Percentiles rank a stretch among this genome's conserved stretches.
Conservation (phyloP, 192 early-diverging fungal species). For the Coemansia sp. region DNA sequence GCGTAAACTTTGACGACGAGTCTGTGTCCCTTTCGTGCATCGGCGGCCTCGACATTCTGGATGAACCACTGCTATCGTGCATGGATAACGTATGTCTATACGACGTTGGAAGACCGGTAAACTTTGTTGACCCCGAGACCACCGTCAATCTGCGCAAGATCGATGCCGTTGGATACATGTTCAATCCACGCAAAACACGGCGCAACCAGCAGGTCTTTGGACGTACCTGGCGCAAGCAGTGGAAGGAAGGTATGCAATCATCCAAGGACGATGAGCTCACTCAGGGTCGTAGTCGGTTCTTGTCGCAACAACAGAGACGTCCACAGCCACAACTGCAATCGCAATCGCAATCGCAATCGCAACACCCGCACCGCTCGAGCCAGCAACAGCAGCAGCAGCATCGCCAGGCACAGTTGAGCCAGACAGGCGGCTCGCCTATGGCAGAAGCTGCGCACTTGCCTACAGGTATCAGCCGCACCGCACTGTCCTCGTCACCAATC, state of each 20-base stretch:
- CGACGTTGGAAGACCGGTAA: constrained; percentile 70
- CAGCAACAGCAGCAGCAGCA: neutral
- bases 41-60: constrained; percentile 76
- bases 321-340: constrained; percentile 5
- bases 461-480: no score
- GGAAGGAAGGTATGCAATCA: constrained; percentile 23
- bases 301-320: constrained; percentile 33
- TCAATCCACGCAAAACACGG: constrained; percentile 68
- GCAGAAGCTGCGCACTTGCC: no score
- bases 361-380: neutral
- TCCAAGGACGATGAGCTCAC: constrained; percentile 45
- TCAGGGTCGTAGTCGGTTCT: constrained; percentile 37
- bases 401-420: neutral
- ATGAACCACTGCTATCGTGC: constrained; percentile 70
- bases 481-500: no score
- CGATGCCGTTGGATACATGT: constrained; percentile 93
- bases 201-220: constrained; percentile 70
- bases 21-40: constrained; percentile 66
- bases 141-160: constrained; percentile 79
- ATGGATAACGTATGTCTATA: constrained; percentile 67
- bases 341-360: neutral
- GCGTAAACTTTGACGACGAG: constrained; percentile 32
- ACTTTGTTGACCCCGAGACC: constrained; percentile 71
- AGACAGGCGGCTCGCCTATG: no score
- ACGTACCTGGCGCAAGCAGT: constrained; percentile 20